These are phyloP conservation scores for Phytomonas francai DNA, from an alignment of 208 protist genomes.

Conservation along the genomic window DNA sequence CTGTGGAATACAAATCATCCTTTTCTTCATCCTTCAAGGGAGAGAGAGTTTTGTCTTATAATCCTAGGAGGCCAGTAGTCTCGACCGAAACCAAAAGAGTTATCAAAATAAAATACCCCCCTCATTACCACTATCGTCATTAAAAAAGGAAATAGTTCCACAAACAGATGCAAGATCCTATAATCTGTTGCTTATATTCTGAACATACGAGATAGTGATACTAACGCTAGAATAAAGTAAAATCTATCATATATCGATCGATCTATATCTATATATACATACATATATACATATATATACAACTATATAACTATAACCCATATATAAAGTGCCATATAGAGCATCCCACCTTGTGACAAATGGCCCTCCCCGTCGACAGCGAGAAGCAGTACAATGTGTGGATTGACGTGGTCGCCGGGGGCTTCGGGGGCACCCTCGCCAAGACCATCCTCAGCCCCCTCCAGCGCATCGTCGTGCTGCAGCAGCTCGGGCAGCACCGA, in stretches of 20 bases:
- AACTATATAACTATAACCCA: too few species aligned
- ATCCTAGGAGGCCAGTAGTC: neutral
- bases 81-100: neutral
- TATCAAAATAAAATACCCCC: too few species aligned
- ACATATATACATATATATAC: conserved; percentile 12
- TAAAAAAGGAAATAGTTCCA: neutral
- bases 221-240: neutral
- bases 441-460: conserved; percentile 81
- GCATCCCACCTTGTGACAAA: conserved; percentile 3
- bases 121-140: neutral
- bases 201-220: neutral
- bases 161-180: neutral
- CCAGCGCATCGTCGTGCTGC: conserved; percentile 80
- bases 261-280: conserved; percentile 7
- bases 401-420: conserved; percentile 78
- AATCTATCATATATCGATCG: too few species aligned
- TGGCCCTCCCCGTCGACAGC: conserved; percentile 14
- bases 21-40: neutral
- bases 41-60: neutral
- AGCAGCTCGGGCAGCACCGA: conserved; percentile 73
- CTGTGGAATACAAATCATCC: neutral
- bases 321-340: too few species aligned
- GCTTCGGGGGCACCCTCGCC: conserved; percentile 57
- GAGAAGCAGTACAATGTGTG: conserved; percentile 71
- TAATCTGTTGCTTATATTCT: neutral